Conservation (phyloP, 2,329 filamentous ascomycete genomes). For the Aureobasidium sp. region DNA sequence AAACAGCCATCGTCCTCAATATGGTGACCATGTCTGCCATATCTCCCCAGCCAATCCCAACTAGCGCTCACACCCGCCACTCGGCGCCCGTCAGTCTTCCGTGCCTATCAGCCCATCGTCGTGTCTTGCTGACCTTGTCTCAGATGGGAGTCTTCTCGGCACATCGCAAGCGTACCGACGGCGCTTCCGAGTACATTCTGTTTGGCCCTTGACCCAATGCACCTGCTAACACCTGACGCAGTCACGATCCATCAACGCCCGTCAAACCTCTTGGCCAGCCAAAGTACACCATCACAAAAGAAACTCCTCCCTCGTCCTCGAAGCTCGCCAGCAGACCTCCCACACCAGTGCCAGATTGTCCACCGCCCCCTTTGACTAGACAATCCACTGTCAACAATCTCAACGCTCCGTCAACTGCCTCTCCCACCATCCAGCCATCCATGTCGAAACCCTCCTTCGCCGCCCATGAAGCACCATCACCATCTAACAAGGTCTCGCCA, state of each 20-base stretch:
- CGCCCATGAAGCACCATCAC: not conserved
- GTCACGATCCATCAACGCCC: not conserved
- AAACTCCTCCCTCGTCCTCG: constrained; percentile 8
- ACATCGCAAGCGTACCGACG: not conserved
- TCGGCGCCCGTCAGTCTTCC: not conserved
- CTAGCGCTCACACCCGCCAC: not conserved
- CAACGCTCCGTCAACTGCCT: not conserved
- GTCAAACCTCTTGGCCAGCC: not conserved
- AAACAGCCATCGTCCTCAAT: not conserved
- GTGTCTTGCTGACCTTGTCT: not conserved
- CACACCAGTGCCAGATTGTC: constrained; percentile 1
- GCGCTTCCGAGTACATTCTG: not conserved
- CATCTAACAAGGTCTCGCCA: not conserved
- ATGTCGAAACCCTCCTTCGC: not conserved
- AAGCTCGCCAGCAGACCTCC: constrained; percentile 3
- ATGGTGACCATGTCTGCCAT: not conserved
- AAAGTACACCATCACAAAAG: not conserved
- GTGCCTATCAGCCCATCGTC: not conserved
- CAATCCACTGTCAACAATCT: not conserved
- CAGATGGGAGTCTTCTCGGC: not conserved
- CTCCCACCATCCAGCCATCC: not conserved
- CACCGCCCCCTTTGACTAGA: not conserved
- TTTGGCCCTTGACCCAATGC: not conserved
- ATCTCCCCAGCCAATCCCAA: not conserved
- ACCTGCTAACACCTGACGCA: not conserved